Conservation (phyloP, 2,329 filamentous ascomycete species). For the Aureobasidium sp. region DNA sequence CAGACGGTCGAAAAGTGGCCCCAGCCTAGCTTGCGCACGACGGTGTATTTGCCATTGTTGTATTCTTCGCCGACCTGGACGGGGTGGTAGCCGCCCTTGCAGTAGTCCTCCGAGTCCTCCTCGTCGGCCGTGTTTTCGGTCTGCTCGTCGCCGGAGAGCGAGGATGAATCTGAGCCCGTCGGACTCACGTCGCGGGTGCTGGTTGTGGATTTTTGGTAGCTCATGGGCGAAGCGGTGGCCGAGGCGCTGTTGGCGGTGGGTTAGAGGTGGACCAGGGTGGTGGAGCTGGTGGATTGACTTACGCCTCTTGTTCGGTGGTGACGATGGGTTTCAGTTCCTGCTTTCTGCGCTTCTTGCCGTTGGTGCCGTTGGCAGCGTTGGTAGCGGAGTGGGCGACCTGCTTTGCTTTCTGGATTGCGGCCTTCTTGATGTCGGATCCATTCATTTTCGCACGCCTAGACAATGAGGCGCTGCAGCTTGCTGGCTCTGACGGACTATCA, state of each 20-base stretch:
- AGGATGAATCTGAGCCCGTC: slow-evolving; percentile 65
- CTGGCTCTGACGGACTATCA: slow-evolving; percentile 3
- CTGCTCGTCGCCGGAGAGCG: slow-evolving; percentile 68
- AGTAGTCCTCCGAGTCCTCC: slow-evolving; percentile 98
- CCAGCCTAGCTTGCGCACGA: slow-evolving; percentile 95
- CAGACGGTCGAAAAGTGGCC: slow-evolving; percentile 98
- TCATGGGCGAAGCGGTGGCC: slow-evolving; percentile 15
- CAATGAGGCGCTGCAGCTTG: background rate
- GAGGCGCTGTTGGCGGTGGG: slow-evolving; percentile 9
- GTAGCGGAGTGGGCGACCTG: slow-evolving; percentile 52
- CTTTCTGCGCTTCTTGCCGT: slow-evolving; percentile 68
- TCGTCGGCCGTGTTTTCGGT: slow-evolving; percentile 93
- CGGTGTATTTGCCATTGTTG: slow-evolving; percentile 94
- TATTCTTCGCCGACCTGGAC: slow-evolving; percentile 92
- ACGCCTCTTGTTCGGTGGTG: slow-evolving; percentile 56
- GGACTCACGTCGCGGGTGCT: slow-evolving; percentile 55
- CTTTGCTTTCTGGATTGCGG: slow-evolving; percentile 59
- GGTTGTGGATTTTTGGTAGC: slow-evolving; percentile 29
- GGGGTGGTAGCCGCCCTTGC: slow-evolving; percentile 97
- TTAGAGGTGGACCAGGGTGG: slow-evolving; percentile 16
- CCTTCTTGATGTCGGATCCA: slow-evolving; percentile 57
- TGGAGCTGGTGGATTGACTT: slow-evolving; percentile 21
- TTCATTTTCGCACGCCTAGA: slow-evolving; percentile 42
- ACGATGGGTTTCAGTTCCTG: slow-evolving; percentile 66
- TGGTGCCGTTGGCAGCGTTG: slow-evolving; percentile 41